Conservation (phyloP, 306 rosid species). For the Crataegus laevigata region DNA sequence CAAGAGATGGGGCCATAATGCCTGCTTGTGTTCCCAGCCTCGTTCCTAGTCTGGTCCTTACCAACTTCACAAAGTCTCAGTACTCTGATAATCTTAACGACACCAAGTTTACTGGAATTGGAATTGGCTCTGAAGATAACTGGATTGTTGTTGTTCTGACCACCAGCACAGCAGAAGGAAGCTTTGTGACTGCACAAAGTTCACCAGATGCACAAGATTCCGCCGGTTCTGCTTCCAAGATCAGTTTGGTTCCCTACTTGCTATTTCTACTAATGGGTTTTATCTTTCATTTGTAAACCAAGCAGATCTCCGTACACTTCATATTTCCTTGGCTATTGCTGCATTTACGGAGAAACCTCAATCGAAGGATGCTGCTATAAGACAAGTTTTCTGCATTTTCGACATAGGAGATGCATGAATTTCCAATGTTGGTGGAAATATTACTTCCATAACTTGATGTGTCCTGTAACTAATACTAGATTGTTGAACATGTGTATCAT, state of each 20-base stretch:
- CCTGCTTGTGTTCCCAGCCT: slow-evolving; percentile 82
- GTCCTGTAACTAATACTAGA: slow-evolving; percentile 6
- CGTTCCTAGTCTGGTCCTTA: slow-evolving; percentile 46
- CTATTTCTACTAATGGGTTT: slow-evolving; percentile 37
- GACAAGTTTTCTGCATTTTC: slow-evolving; percentile 2
- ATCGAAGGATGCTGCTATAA: not conserved
- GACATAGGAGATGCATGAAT: not conserved
- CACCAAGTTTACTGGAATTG: slow-evolving; percentile 58
- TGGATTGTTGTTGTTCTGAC: slow-evolving; percentile 83
- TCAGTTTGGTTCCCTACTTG: slow-evolving; percentile 32
- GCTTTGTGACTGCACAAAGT: slow-evolving; percentile 37
- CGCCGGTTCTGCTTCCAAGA: slow-evolving; percentile 34
- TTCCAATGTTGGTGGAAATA: slow-evolving; percentile 7
- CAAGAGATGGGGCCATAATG: slow-evolving; percentile 60
- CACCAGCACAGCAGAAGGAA: slow-evolving; percentile 64
- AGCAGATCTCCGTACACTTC: slow-evolving; percentile 9
- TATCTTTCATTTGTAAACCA: slow-evolving; percentile 37
- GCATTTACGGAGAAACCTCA: slow-evolving; percentile 9
- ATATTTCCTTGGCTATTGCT: slow-evolving; percentile 14
- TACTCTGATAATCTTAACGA: slow-evolving; percentile 67
- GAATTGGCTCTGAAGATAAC: slow-evolving; percentile 64
- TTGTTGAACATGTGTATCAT: not conserved
- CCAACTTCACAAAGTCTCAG: slow-evolving; percentile 73
- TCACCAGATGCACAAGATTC: slow-evolving; percentile 1
- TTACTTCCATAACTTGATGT: slow-evolving; percentile 10